Conservation (phyloP, 352 stramenopile species). For the Phytophthora megakarya region DNA sequence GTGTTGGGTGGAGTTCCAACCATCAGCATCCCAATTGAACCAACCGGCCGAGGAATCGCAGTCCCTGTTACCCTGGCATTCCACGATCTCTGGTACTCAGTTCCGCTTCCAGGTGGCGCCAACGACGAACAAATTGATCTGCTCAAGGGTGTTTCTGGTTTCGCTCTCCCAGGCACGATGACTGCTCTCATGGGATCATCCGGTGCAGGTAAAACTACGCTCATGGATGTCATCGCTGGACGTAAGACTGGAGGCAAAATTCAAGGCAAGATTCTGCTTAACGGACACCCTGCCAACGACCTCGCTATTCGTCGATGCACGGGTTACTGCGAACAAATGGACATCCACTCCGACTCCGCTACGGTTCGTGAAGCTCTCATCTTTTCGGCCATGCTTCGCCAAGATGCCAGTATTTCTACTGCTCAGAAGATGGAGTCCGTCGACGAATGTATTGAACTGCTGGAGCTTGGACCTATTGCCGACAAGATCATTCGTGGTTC, state of each 20-base stretch:
- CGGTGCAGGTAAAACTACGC: slow-evolving; percentile 69
- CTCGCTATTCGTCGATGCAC: slow-evolving; percentile 33
- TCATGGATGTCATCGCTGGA: slow-evolving; percentile 36
- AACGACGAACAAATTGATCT: slow-evolving; percentile 45
- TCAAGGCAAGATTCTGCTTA: slow-evolving; percentile 81
- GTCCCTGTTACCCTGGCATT: slow-evolving; percentile 45
- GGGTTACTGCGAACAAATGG: slow-evolving; percentile 25
- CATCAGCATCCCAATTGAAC: slow-evolving; percentile 20
- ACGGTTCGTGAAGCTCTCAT: slow-evolving; percentile 87
- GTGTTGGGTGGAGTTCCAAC: slow-evolving; percentile 13
- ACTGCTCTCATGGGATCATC: slow-evolving; percentile 59
- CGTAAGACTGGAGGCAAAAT: too few species aligned
- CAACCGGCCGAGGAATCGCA: slow-evolving; percentile 26
- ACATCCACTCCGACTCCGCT: slow-evolving; percentile 24
- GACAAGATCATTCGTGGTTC: slow-evolving; percentile 45
- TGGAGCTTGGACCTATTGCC: slow-evolving; percentile 32
- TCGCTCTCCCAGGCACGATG: slow-evolving; percentile 47
- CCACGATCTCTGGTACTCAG: slow-evolving; percentile 48
- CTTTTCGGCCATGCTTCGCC: slow-evolving; percentile 85
- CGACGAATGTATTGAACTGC: slow-evolving; percentile 36
- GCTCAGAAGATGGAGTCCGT: slow-evolving; percentile 42
- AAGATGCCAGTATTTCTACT: slow-evolving; percentile 32
- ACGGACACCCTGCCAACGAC: slow-evolving; percentile 66
- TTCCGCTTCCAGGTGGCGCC: slow-evolving; percentile 30
- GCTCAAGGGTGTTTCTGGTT: slow-evolving; percentile 50